Base-by-base conservation (phyloP, 2,329 filamentous ascomycete genomes). In the Sporothrix pseudoabietina region DNA sequence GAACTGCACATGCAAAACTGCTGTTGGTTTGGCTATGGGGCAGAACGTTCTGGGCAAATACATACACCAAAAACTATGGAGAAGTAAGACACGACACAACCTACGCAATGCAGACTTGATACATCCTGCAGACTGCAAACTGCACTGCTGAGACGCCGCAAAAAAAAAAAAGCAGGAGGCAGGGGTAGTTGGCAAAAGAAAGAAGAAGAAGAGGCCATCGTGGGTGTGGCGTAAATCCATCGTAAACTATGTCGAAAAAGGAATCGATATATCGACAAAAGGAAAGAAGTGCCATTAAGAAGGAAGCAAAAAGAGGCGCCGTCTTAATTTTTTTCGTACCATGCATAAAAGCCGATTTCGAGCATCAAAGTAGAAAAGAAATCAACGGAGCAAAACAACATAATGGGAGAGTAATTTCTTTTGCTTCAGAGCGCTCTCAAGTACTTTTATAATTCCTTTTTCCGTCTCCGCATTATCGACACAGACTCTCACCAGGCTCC, bases 231-330 rank as follows among this genome's bases (percentile, higher is more conserved):
- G 22, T 22, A 12, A 55, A 3, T n/a, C 52, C 52, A 55, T 55
- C 9, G 52, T 14, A 44, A 63, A 44, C 41, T 41, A 3, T 44
- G 8, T 44, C 41, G 12, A 44, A 14, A 44, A 22, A 19, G 7
- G 26, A 30, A 26, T 22, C n/a, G 26, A 10, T 9, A 4, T 35
- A 4, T 35, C 8, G 35, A 35, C 12, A 14, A 35, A 35, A 32
- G 26, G 26, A 26, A 16, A 49, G 52, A 22, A 55, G 30, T 26
- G 59, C 59, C 32, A 63, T 22, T 19, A 19, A 59, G 35, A 35
- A 63, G 32, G 39, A 63, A 41, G 32, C 14, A 63, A 63, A 39
- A 39, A 63, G 59, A 63, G 19, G 59, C n/a, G 35, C 59, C 16
- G 52, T 55, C 52, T 55, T 22, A 26, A 12, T 55, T 54, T 55